Conservation (phyloP, 192 early-diverging fungal species). For the Entophlyctis luteolus region DNA sequence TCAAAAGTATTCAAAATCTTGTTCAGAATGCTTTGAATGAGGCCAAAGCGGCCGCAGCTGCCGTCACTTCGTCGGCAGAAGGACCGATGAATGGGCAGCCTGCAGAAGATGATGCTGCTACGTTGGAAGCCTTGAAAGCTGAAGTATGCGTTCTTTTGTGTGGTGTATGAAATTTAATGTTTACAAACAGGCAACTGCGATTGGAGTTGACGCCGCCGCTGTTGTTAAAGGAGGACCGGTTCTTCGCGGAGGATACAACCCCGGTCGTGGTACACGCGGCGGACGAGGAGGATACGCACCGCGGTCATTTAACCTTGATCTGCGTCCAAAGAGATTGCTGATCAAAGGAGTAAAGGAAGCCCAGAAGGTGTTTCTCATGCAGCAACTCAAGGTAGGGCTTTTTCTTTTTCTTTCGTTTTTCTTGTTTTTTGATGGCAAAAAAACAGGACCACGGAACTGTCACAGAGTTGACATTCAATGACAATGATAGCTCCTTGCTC, state of each 20-base stretch:
- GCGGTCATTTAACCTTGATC: conserved; percentile 61
- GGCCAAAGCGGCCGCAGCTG: conserved; percentile 4
- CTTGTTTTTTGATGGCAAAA: neutral
- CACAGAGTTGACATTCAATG: conserved; percentile 36
- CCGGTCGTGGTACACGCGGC: conserved; percentile 48
- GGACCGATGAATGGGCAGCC: conserved; percentile 34
- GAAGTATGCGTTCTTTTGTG: conserved; percentile 41
- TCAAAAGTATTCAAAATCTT: conserved; percentile 28
- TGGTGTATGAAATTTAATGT: neutral
- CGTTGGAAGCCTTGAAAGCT: conserved; percentile 60
- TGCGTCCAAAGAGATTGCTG: conserved; percentile 65
- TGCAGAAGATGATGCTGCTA: conserved; percentile 44
- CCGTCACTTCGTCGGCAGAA: conserved; percentile 35
- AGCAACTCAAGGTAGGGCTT: conserved; percentile 63
- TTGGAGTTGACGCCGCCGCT: conserved; percentile 41
- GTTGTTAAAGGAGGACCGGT: neutral
- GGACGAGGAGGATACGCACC: conserved; percentile 42
- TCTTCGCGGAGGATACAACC: neutral
- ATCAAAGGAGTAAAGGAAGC: conserved; percentile 52
- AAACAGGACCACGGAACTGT: conserved; percentile 48
- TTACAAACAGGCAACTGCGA: conserved; percentile 32
- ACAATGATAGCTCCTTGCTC: conserved; percentile 42
- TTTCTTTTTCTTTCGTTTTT: neutral
- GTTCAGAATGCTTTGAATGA: conserved; percentile 16
- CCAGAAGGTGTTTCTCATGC: conserved; percentile 43